Base-by-base conservation (phyloP, 345 rosid genomes). In the Raphanus sativus region DNA sequence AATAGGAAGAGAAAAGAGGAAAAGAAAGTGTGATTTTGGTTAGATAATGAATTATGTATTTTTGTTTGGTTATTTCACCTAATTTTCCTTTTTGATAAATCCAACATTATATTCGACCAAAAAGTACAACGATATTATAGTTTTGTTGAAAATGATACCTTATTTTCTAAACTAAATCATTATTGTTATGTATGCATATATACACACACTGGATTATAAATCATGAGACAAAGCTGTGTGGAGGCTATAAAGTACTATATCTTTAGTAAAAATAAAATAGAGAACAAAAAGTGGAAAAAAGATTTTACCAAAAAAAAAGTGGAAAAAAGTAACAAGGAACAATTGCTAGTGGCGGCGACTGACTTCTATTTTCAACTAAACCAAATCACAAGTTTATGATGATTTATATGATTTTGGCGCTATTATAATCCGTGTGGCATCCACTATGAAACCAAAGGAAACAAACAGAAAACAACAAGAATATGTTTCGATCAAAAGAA, bases 321-420 rank as follows among this genome's bases (percentile, higher is more conserved):
- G 59, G 15, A 36, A 70, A 34, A 25, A 11, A 28, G 13, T 42
- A 38, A 50, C 4, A 30, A 56, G 80, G 66, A 64, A 71, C 73
- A 65, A 42, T 71, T 45, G 76, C 42, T 71, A 77, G 81, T 77
- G 76, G 45, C 10, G 48, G 73, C 40, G 63, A 48, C 63, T 48
- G 56, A 48, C 63, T 48, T 59, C 60, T 30, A 33, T 48, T 60
- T 60, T 71, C 77, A 72, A 61, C 63, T 48, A 56, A 77, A 66
- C 81, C 81, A 66, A 66, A 66, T 72, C 73, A 78, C 58, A 72
- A 72, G 81, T 67, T 72, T 33, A 45, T 7, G 60, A 71, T 77
- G 81, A 77, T 70, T 38, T 55, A 40, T 64, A 40, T 2, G 0
- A 21, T 52, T 28, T 55, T 77, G 81, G 61, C 38, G 61, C 48